Percentiles rank a stretch among this genome's conserved stretches.
These are phyloP conservation scores for Uronychia binucleata DNA, from an alignment of 73 alveolate genomes.

Conservation along the genomic window DNA sequence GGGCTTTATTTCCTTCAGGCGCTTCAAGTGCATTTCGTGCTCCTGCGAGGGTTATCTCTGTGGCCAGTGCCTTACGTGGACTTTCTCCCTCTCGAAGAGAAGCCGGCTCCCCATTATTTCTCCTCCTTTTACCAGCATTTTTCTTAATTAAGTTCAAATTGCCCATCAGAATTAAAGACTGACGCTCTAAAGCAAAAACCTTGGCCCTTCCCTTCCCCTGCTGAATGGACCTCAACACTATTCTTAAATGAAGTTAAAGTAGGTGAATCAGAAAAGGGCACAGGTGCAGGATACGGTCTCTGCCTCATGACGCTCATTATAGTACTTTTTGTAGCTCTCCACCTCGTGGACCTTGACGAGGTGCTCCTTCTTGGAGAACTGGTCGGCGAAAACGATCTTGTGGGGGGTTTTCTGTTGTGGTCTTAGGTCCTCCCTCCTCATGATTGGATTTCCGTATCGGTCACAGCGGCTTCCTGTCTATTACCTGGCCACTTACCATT, in stretches of 20 bases:
- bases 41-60: background rate
- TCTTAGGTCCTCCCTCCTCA: background rate
- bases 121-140: background rate
- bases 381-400: background rate
- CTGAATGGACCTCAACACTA: no score
- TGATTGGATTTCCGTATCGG: background rate
- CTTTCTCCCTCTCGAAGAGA: background rate
- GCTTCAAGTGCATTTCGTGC: background rate
- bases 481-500: no score
- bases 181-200: background rate
- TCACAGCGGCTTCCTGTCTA: background rate
- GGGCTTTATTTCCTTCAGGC: background rate
- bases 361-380: background rate
- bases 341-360: background rate
- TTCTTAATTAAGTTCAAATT: background rate
- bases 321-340: background rate
- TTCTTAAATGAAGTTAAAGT: no score
- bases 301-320: background rate
- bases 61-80: background rate
- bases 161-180: background rate
- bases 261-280: background rate
- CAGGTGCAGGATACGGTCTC: background rate
- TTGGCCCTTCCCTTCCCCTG: no score
- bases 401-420: background rate
- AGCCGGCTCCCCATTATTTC: background rate